phyloP scores from a whole-genome alignment of 208 protist genomes.

The Blastocrithidia nonstop region DNA sequence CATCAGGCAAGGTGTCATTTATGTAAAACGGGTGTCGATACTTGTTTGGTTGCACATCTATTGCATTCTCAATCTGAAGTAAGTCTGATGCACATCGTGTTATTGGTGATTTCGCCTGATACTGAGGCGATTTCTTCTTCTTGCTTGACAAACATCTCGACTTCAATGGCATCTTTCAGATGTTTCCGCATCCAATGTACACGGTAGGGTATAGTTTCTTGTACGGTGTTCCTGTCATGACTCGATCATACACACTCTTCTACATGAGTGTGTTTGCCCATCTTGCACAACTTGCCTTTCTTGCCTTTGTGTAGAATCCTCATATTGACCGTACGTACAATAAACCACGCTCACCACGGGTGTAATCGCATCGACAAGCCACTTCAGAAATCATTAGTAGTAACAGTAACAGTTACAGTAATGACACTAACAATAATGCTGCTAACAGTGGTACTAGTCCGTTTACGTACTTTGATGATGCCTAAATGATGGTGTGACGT shows the following conservation, averaged over 20 bases:
- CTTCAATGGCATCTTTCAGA: constrained; percentile 92
- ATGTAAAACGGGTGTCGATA: constrained; percentile 42
- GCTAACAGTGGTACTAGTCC: no score
- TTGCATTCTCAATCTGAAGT: constrained; percentile 84
- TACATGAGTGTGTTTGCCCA: constrained; percentile 87
- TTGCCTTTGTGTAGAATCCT: constrained; percentile 87
- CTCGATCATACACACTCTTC: constrained; percentile 85
- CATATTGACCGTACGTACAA: constrained; percentile 79
- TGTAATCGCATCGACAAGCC: constrained; percentile 14
- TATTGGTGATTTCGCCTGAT: constrained; percentile 93
- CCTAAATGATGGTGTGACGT: constrained; percentile 59
- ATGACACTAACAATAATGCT: constrained; percentile 4
- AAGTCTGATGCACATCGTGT: constrained; percentile 92
- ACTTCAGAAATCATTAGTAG: constrained; percentile 20
- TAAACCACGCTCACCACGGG: constrained; percentile 62
- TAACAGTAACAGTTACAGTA: constrained; percentile 29
- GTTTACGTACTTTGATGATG: constrained; percentile 26
- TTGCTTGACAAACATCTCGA: constrained; percentile 82
- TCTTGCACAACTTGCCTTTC: constrained; percentile 85
- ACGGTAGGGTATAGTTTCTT: constrained; percentile 90
- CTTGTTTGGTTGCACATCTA: constrained; percentile 44
- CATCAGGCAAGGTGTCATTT: constrained; percentile 14
- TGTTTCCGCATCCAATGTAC: constrained; percentile 93
- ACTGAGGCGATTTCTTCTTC: constrained; percentile 96
- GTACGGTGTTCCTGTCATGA: constrained; percentile 85